Percentiles rank a stretch among this genome's conserved stretches.
Conservation (phyloP, 441 rosid species). For the Metrosideros polymorpha region DNA sequence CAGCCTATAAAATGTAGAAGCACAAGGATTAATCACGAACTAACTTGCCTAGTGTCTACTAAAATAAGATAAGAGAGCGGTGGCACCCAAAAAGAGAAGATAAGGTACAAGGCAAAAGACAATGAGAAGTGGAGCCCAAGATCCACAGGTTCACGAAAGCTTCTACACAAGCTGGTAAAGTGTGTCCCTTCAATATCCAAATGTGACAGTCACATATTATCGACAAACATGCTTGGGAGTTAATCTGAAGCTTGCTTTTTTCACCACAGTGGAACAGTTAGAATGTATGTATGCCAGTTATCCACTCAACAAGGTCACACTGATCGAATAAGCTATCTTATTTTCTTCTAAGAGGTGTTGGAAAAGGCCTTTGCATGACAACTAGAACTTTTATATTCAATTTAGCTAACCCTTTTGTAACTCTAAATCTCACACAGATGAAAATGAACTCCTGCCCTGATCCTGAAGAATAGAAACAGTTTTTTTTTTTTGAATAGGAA, state of each 20-base stretch:
- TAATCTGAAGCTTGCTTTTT: background rate
- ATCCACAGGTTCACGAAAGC: background rate
- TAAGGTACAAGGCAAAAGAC: background rate
- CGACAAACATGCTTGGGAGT: background rate
- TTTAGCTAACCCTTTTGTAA: no score
- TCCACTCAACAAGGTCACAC: no score
- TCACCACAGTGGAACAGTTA: background rate
- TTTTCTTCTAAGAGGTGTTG: no score
- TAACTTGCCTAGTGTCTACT: background rate
- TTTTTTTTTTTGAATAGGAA: background rate
- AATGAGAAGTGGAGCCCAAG: background rate
- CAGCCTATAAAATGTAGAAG: background rate
- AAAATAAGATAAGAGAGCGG: background rate
- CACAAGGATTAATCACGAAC: background rate
- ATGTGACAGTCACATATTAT: background rate
- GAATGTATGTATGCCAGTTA: no score
- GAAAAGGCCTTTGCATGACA: no score
- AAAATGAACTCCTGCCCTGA: no score
- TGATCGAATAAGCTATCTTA: no score
- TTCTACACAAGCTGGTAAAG: background rate
- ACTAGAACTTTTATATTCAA: no score
- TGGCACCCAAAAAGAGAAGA: background rate
- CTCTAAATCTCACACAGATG: no score
- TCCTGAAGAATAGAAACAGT: no score
- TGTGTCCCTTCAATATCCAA: background rate